Percentiles rank a stretch among this genome's conserved stretches.
phyloP scores from a whole-genome alignment of 169 alveolate species.

The Plasmodium vivax region DNA sequence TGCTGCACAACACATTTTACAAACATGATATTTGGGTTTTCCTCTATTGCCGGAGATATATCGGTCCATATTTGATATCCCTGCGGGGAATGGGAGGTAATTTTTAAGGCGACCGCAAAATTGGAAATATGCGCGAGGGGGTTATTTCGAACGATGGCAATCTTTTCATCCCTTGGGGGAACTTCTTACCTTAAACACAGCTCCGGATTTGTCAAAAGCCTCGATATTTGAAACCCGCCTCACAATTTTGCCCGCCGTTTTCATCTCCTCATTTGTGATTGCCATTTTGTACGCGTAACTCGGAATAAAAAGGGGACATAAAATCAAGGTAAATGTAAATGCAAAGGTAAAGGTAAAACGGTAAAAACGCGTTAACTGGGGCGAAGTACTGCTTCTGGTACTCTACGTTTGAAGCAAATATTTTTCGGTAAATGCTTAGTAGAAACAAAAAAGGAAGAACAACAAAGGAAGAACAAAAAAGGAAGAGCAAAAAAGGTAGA shows the following conservation, averaged over 20 bases:
- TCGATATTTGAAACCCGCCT: slow-evolving; percentile 65
- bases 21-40: slow-evolving; percentile 90
- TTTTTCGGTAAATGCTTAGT: background rate
- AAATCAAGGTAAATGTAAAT: background rate
- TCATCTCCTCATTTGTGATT: slow-evolving; percentile 68
- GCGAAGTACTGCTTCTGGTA: slow-evolving; percentile 21
- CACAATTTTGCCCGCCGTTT: slow-evolving; percentile 72
- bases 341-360: background rate
- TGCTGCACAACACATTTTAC: slow-evolving; percentile 93
- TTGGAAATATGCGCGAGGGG: background rate
- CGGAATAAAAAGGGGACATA: slow-evolving; percentile 10
- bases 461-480: slow-evolving; percentile 12
- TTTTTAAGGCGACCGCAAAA: background rate
- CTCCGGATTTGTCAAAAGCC: slow-evolving; percentile 69
- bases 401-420: background rate
- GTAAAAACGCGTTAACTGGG: background rate
- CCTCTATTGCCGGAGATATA: slow-evolving; percentile 90
- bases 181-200: slow-evolving; percentile 45
- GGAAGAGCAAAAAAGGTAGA: background rate
- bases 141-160: background rate
- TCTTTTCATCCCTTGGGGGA: background rate
- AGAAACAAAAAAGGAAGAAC: background rate
- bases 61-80: slow-evolving; percentile 93
- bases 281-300: slow-evolving; percentile 41
- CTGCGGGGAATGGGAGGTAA: slow-evolving; percentile 57